Base-by-base conservation (phyloP, 805 yeast species). In the Pichia kluyveri region DNA sequence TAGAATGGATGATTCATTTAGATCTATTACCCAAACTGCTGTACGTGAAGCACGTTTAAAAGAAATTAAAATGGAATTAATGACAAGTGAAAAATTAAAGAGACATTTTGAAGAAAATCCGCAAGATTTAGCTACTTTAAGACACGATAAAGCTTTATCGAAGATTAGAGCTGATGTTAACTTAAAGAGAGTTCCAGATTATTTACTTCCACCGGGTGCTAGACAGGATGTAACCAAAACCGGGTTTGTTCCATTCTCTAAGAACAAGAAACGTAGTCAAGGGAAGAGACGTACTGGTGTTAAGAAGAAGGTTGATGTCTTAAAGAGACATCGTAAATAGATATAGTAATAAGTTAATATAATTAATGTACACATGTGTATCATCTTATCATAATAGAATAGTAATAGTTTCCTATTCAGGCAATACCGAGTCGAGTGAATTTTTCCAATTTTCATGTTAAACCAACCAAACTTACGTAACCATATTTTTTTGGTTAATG, bases 91-190 rank as follows among this genome's bases (percentile, higher is more conserved):
- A 49, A 89, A 87, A 62, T 76, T 93, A 62, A 88, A 89, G 67
- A 77, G 96, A 61, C 96, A 88, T 68, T 93, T 93, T 63, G 96
- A 91, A 65, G 98, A 93, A 61, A 93, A 93, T 62, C 99, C 99
- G 8, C 95, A 87, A 61, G 99, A 93, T 67, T 75, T 93, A 58
- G 80, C 80, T 19, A 80, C 85, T 46, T 76, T 93, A 62, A 83
- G 96, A 62, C 99, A 93, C 61, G 99, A 93, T 63, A 86, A 83
- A 59, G 96, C 86, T 55, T 64, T 87, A 49, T 95, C 90, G 60
- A 82, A 91, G 10, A 72, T 90, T 1, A 79, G 95, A 65, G 76
- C 81, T 7, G 96, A 90, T 63, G 69, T 78, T 32, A 96, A 93
- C 60, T 73, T 93, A 69, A 90, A 87, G 63, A 78, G 95, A 63